phyloP scores from a whole-genome alignment of 345 rosid species.

The Isatis tinctoria region DNA sequence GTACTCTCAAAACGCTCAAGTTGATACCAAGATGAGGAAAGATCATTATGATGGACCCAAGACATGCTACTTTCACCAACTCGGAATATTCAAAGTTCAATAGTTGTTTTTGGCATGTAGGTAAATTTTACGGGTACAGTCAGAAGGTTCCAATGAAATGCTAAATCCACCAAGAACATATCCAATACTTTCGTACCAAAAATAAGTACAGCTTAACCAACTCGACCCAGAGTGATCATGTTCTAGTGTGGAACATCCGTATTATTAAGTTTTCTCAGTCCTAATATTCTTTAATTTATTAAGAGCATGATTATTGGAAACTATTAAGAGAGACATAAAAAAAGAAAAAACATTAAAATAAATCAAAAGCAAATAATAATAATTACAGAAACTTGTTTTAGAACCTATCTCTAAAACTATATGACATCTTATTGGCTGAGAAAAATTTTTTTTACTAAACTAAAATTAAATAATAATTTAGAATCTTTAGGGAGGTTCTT shows the following conservation, averaged over 20 bases:
- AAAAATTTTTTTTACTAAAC: too few relatives aligned
- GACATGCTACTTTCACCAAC: conserved; percentile 23
- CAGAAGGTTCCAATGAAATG: conserved; percentile 4
- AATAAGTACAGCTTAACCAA: neutral
- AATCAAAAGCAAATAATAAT: too few relatives aligned
- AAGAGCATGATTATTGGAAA: too few relatives aligned
- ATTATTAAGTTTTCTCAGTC: neutral
- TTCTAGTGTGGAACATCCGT: neutral
- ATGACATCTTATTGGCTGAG: too few relatives aligned
- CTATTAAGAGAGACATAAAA: too few relatives aligned
- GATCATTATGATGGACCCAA: conserved; percentile 28
- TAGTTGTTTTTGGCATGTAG: neutral
- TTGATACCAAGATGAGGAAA: conserved; percentile 27
- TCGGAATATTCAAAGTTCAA: conserved; percentile 22
- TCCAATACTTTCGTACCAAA: neutral
- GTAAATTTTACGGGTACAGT: neutral
- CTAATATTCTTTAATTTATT: neutral
- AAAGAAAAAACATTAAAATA: too few relatives aligned
- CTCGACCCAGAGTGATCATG: neutral
- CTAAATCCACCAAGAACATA: neutral
- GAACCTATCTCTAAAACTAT: too few relatives aligned
- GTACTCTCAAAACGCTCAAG: conserved; percentile 27
- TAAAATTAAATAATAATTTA: too few relatives aligned
- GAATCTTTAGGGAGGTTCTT: too few relatives aligned
- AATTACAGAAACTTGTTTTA: too few relatives aligned